Evolutionary conservation across 345 rosid species (phyloP), one percentile per base, ranked within the genome.

Genomic region (Arabis hirsuta): DNA sequence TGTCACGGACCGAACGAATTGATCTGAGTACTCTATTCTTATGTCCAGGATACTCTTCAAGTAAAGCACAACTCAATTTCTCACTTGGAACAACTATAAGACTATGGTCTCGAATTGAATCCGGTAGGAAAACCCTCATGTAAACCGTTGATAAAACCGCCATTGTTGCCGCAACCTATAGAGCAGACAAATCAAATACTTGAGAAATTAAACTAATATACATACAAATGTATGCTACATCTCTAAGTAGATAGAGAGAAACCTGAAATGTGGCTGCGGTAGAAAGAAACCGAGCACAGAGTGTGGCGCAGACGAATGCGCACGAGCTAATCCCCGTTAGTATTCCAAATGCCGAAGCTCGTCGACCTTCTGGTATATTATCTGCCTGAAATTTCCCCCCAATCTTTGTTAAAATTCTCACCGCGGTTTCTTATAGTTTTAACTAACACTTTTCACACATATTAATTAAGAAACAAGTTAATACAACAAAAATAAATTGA

Each of bases 221-320:
- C 7, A 58, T 19, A n/a, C 3, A 63, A 9, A 65, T 46, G 7
- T 20, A 4, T 39, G 41, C 7, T 27, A 50, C 4, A 41, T 29
- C 2, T 34, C 7, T 12, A 13, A 6, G 12, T 58, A 19, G 34
- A 72, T 31, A 41, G 8, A 38, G 8, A 32, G 34, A 29, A 11
- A 92, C 98, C 89, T 84, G 92, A 72, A 93, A 93, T 43, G 87
- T 89, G 61, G 84, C 74, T 5, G 89, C 48, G n/a, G 88, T 87
- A 42, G 98, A 83, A 72, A 93, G 86, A 79, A 93, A 88, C 5
- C 98, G 97, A 60, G 98, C 72, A 9, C 87, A 84, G 1, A 89
- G 73, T 66, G 71, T 90, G 63, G 90, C 97, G 26, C 89, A 87
- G 2, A 93, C 94, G 36, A 87, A 93, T 8, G 96, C 86, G n/a